phyloP scores from a whole-genome alignment of 495 filamentous ascomycete genomes.

The Polyplosphaeria fusca region DNA sequence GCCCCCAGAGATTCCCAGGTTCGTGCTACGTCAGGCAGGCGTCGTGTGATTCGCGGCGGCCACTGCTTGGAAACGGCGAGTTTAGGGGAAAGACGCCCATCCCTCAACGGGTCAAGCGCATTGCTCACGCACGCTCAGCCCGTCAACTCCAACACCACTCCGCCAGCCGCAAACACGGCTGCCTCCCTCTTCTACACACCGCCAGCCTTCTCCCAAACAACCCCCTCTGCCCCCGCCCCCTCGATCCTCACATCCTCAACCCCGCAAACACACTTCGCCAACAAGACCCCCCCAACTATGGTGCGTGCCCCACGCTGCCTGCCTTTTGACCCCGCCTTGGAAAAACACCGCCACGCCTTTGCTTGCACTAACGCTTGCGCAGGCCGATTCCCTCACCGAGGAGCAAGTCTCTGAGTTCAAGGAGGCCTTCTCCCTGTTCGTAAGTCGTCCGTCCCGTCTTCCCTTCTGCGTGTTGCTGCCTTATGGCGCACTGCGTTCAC shows the following conservation, averaged over 20 bases:
- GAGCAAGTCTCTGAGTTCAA: conserved; percentile 99
- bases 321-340: conserved; percentile 27
- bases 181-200: not conserved
- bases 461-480: conserved; percentile 24
- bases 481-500: not conserved
- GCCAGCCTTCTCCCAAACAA: not conserved
- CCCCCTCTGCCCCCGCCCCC: not conserved
- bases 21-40: not conserved
- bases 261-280: not conserved
- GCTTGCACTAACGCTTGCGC: conserved; percentile 13
- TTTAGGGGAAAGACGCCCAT: too few relatives aligned
- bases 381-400: conserved; percentile 70
- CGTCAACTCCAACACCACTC: conserved; percentile 2
- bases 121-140: too few relatives aligned
- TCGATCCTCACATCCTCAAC: not conserved
- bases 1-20: too few relatives aligned
- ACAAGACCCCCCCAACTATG: conserved; percentile 18
- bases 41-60: too few relatives aligned
- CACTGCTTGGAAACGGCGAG: too few relatives aligned
- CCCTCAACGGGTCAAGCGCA: too few relatives aligned
- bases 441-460: conserved; percentile 55
- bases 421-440: conserved; percentile 99
- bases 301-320: conserved; percentile 29
- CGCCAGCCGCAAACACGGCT: conserved; percentile 16
- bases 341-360: conserved; percentile 7